Conservation (phyloP, 495 filamentous ascomycete genomes). For the Polyplosphaeria fusca region DNA sequence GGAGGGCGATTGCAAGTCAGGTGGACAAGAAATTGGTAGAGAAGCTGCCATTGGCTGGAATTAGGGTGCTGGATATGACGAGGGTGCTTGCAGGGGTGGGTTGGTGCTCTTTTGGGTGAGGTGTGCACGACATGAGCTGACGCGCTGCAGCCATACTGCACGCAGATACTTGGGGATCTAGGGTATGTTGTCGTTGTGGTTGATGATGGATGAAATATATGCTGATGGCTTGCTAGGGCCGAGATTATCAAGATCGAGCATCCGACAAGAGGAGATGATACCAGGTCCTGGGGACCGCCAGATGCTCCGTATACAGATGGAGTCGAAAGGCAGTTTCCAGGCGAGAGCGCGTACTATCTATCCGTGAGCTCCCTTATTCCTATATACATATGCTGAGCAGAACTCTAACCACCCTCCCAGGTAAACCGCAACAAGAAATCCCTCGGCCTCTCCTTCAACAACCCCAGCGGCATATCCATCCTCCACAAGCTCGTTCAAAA, state of each 20-base stretch:
- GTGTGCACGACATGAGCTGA: conserved; percentile 7
- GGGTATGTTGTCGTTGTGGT: conserved; percentile 8
- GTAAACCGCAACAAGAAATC: conserved; percentile 34
- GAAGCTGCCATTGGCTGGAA: conserved; percentile 30
- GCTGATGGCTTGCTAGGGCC: conserved; percentile 13
- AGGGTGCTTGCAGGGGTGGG: conserved; percentile 31
- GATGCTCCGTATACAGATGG: conserved; percentile 26
- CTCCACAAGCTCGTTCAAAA: conserved; percentile 32
- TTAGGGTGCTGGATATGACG: conserved; percentile 32
- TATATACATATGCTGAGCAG: background rate
- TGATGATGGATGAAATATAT: background rate
- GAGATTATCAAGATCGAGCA: conserved; percentile 41
- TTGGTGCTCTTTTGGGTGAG: conserved; percentile 20
- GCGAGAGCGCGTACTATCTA: conserved; percentile 29
- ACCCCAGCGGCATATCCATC: conserved; percentile 22
- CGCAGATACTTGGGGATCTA: conserved; percentile 31
- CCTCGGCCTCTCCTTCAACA: conserved; percentile 32
- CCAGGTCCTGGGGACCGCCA: conserved; percentile 29
- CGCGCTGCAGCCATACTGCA: conserved; percentile 27
- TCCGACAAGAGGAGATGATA: conserved; percentile 34
- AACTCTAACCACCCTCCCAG: conserved; percentile 1
- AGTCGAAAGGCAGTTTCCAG: conserved; percentile 22
- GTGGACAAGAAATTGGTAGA: conserved; percentile 28
- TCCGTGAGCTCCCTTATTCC: conserved; percentile 7
- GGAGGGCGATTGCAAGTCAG: background rate